Evolutionary conservation across 208 protist species (phyloP), one percentile per base, ranked within the genome.

Genomic region (Acanthamoeba pearcei): DNA sequence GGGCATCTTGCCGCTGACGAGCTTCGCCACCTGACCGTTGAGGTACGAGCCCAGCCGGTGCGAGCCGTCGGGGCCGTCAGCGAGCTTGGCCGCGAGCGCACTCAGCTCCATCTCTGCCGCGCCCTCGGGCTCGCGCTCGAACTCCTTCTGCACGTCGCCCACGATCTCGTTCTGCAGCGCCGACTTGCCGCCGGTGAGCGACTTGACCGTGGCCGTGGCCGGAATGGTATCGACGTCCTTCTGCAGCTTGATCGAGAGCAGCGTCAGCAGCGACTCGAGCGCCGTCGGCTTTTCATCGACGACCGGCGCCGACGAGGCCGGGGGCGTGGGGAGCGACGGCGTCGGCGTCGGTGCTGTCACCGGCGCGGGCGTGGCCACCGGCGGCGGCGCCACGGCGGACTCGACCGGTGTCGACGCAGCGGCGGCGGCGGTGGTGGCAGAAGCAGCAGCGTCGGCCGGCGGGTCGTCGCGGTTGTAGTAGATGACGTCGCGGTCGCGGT

Each of bases 101-200:
- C n/a, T 17, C n/a, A 95, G 2, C 32, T 68, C 42, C 80, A 95
- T 78, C 60, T 96, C 95, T 3, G 91, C 95, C 10, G 89, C 95
- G 49, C 49, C 72, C 32, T 95, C 91, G 62, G 82, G 89, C 53
- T 74, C 95, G 27, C 38, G 27, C 35, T 85, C 95, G 83, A 97
- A 97, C 94, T 97, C 96, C 89, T 96, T 96, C 6, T 82, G 57
- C 12, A 97, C 76, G 91, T 97, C 96, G 42, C 96, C 96, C 15
- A 97, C 35, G 68, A 97, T 89, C 66, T 97, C 96, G 89, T 97
- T 97, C 74, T 97, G 96, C 19, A 97, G 57, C 29, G 96, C 95
- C 13, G 68, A 94, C 95, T 97, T 97, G 68, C 96, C 96, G 55
- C 96, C 95, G 51, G 76, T 85, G 38, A 97, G 96, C 38, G 96